phyloP scores from a whole-genome alignment of 495 filamentous ascomycete genomes.

The Parathielavia appendiculata region DNA sequence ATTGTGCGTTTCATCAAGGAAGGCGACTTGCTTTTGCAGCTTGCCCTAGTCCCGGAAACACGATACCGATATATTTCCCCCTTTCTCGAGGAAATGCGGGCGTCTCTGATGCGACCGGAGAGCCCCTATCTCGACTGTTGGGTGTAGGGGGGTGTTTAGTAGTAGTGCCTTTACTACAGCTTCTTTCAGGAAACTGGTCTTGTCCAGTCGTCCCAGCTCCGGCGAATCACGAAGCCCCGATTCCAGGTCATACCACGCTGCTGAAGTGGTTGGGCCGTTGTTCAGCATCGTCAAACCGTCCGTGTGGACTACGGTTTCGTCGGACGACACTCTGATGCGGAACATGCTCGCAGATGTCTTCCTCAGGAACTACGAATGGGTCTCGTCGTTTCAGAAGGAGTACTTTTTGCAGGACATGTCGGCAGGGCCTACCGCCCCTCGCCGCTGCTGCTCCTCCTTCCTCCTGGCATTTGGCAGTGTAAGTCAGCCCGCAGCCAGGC shows the following conservation, averaged over 20 bases:
- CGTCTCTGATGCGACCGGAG: constrained; percentile 10
- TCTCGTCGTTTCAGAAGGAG: constrained; percentile 28
- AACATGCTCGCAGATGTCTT: constrained; percentile 23
- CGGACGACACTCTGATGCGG: constrained; percentile 26
- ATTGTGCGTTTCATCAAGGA: constrained; percentile 29
- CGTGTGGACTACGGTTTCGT: constrained; percentile 27
- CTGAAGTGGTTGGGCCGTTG: constrained; percentile 23
- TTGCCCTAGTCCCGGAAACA: constrained; percentile 30
- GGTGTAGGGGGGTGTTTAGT: constrained; percentile 23
- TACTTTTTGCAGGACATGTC: constrained; percentile 30
- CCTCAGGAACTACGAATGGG: constrained; percentile 23
- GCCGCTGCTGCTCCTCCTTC: constrained; percentile 29
- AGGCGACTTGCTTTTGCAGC: constrained; percentile 31
- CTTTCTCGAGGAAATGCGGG: constrained; percentile 24
- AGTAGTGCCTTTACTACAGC: not conserved
- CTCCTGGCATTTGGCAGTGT: constrained; percentile 31
- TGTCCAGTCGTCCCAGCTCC: not conserved
- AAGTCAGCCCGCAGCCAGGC: no score
- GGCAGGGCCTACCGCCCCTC: constrained; percentile 4
- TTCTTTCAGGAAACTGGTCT: not conserved
- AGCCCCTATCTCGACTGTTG: constrained; percentile 30
- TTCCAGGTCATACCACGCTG: constrained; percentile 29
- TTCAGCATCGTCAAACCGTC: constrained; percentile 22
- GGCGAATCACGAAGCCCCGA: not conserved
- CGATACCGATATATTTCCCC: constrained; percentile 34